Base-by-base conservation (phyloP, 108 stramenopile species). In the Fragilaria crotonensis region DNA sequence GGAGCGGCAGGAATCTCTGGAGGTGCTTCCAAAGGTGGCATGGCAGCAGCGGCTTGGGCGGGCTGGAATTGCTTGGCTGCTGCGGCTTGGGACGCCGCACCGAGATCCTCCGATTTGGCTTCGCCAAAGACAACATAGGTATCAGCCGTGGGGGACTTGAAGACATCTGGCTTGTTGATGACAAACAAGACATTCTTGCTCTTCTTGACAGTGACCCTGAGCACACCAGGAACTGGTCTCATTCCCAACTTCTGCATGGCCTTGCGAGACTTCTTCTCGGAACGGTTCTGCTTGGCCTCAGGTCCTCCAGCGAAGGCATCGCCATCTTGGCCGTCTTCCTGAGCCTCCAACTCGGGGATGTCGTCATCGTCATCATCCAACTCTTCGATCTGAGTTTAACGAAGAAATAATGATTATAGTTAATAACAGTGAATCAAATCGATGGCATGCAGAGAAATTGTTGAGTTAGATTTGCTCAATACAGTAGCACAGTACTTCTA, bases 241-340 rank as follows among this genome's bases (percentile, higher is more conserved):
- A 99, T 94, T 46, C 90, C 92, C 23, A 98, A 85, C 87, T 96
- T 97, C 66, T 87, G 88, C 84, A 99, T 93, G 51, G 95, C 95
- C 88, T 98, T 98, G 62, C 98, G 94, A 44, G 93, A 83, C 78
- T 99, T 99, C 86, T 97, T 98, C 83, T 99, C 98, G 66, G 88
- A 85, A 54, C 98, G 95, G 87, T 95, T 97, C 57, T 90, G 87
- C 62, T 80, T 73, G 57, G 57, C 23, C 21, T 70, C 54, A 41
- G 48, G 74, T 3, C 68, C 75, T 45, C 69, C 71, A 46, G 66
- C 69, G 22, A 58, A 77, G 45, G 58, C 81, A 28, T 55, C 76
- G 44, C 57, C 71, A n/a, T 66, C 64, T 27, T 73, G 80, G 14
- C 67, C 72, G 56, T 76, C 75, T 19, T 67, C 88, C 59, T 79